These are phyloP conservation scores for Claviceps monticola DNA, from an alignment of 2,329 filamentous ascomycete genomes.

Conservation along the genomic window DNA sequence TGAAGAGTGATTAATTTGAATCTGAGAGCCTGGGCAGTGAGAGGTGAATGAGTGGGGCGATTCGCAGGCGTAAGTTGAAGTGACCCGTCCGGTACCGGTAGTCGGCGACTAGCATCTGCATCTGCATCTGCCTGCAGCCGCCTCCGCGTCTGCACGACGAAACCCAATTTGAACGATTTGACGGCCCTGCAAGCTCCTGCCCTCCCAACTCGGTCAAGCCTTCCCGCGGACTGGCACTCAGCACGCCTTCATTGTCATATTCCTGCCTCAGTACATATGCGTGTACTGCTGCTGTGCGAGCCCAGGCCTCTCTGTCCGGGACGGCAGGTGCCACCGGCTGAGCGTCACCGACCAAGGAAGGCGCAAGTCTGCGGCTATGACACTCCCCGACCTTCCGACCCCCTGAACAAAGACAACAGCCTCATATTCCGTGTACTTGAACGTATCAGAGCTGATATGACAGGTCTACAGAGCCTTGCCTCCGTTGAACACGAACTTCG, in stretches of 20 bases:
- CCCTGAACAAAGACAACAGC: background rate
- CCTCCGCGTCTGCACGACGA: too few species aligned
- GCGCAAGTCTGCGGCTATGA: background rate
- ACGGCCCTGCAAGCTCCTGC: too few species aligned
- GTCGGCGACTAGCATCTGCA: too few species aligned
- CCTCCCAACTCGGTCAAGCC: too few species aligned
- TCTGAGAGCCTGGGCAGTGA: background rate
- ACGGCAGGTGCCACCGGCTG: conserved; percentile 5
- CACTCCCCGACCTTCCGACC: background rate
- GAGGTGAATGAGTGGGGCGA: too few species aligned
- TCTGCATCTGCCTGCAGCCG: too few species aligned
- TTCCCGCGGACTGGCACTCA: too few species aligned
- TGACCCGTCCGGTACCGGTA: too few species aligned
- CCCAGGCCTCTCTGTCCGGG: background rate
- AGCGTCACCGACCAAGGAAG: background rate
- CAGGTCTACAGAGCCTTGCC: conserved; percentile 18
- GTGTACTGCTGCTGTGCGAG: background rate
- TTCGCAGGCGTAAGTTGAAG: too few species aligned
- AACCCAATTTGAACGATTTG: too few species aligned
- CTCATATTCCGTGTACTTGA: conserved; percentile 10
- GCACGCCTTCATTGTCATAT: background rate
- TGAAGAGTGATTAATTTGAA: background rate
- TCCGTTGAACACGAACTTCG: conserved; percentile 9
- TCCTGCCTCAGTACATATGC: background rate
- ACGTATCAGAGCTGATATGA: conserved; percentile 21